Evolutionary conservation across 2,329 filamentous ascomycete genomes (phyloP).

Genomic region (Gremmenia infestans): DNA sequence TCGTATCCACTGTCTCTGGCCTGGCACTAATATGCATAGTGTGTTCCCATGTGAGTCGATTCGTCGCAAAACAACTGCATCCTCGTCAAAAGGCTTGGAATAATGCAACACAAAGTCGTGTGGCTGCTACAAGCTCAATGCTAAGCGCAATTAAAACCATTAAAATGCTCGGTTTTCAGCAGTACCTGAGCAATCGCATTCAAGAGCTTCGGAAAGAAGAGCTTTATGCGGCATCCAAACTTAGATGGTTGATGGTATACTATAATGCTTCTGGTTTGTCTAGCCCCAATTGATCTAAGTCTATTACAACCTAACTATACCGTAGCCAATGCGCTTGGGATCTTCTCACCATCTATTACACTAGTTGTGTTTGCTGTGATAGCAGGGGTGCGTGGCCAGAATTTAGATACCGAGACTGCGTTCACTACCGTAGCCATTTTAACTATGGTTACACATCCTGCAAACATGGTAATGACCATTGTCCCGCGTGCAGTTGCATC

Average conservation of each 20-base stretch:
- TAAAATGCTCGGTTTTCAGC: constrained; percentile 34
- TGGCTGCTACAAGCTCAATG: constrained; percentile 33
- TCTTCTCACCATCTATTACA: constrained; percentile 5
- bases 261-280: constrained; percentile 34
- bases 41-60: constrained; percentile 38
- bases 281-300: neutral
- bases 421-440: constrained; percentile 6
- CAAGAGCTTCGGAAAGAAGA: constrained; percentile 21
- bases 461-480: constrained; percentile 2
- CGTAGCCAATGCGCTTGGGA: constrained; percentile 4
- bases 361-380: constrained; percentile 2
- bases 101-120: constrained; percentile 36
- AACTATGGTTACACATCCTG: constrained; percentile 5
- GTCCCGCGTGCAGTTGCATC: neutral
- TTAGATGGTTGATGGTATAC: constrained; percentile 35
- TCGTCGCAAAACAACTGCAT: constrained; percentile 35
- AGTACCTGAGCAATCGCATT: constrained; percentile 1
- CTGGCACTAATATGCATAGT: constrained; percentile 26
- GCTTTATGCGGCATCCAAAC: constrained; percentile 27
- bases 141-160: constrained; percentile 36
- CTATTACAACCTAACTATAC: neutral
- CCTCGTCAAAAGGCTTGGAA: constrained; percentile 37
- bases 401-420: constrained; percentile 1
- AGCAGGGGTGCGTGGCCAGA: neutral
- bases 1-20: neutral